Conservation (phyloP, 2,329 filamentous ascomycete genomes). For the Colletotrichum eleusines region DNA sequence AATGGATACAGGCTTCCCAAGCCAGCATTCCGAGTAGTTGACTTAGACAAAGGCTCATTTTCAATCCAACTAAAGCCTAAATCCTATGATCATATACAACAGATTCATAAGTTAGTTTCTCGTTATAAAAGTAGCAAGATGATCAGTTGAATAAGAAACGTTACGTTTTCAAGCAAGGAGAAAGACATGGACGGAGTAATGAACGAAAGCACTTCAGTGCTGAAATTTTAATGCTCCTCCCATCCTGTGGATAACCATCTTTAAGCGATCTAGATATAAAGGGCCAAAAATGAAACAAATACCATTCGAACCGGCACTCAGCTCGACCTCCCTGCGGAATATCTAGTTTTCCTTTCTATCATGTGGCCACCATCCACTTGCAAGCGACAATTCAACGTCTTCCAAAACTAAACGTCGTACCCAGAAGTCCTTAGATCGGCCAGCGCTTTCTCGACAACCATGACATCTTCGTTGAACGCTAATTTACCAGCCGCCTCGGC, state of each 20-base stretch:
- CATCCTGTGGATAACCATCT: no score
- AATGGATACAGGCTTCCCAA: no score
- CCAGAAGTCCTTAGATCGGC: constrained; percentile 46
- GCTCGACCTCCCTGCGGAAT: background rate
- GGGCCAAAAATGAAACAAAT: background rate
- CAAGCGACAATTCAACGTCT: background rate
- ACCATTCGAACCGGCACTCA: background rate
- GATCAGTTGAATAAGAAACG: background rate
- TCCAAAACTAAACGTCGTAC: constrained; percentile 43
- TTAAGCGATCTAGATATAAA: background rate
- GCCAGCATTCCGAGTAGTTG: background rate
- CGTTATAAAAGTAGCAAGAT: background rate
- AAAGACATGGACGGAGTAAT: background rate
- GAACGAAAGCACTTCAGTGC: background rate
- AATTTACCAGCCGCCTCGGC: constrained; percentile 44
- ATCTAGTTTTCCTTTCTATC: background rate
- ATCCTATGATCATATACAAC: no score
- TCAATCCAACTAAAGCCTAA: no score
- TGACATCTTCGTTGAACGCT: constrained; percentile 44
- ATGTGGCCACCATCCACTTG: background rate
- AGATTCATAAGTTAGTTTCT: no score
- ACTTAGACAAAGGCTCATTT: no score
- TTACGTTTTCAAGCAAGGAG: no score
- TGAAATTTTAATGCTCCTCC: no score
- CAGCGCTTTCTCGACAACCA: constrained; percentile 47